Evolutionary conservation across 805 yeast genomes (phyloP), one percentile per base, ranked within the genome.

Genomic region (Metschnikowia baotianmanensis): DNA sequence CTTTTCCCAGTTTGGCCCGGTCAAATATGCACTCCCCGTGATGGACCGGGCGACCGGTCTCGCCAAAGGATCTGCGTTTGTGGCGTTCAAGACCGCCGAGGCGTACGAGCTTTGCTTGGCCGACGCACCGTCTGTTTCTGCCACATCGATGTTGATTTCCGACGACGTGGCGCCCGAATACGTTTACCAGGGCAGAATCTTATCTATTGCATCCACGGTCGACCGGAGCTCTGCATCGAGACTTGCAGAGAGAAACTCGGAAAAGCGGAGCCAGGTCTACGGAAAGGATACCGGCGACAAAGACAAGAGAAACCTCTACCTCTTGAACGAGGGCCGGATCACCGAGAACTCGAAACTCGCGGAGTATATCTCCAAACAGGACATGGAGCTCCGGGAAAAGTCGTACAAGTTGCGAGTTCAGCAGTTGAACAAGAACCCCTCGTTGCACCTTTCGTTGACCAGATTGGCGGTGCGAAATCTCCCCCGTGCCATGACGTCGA

Each of bases 41-140:
- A 72, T 83, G 47, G 99, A 93, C 57, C 85, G 72, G 56, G 83
- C 72, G 40, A 82, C 96, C 2, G 95, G 95, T 5, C 68, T 86
- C 45, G 91, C 98, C 10, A 86, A 76, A 59, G 99, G 99, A 47
- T 84, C 96, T 1, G 99, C 96, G 0, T 93, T 93, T 59, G 96
- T 93, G 31, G 95, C 96, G 0, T 93, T 93, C 59, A 63, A 61
- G 36, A 67, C 74, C 17, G 78, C 77, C 39, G 80, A 74, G 4
- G 77, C 84, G 3, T 86, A 79, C 53, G 72, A 74, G 23, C 74
- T 76, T 38, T 90, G 97, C 65, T 59, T 90, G 25, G 70, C 71
- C 4, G 74, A 80, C 54, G 96, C 97, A 0, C 98, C 99, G 18
- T 77, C 78, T 31, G 74, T 80, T 15, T 69, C 67, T 5, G 62